A percentile compares a stretch with the other conserved stretches of the same genome.
Conservation (phyloP, 192 early-diverging fungal species). For the Diversispora eburnea region DNA sequence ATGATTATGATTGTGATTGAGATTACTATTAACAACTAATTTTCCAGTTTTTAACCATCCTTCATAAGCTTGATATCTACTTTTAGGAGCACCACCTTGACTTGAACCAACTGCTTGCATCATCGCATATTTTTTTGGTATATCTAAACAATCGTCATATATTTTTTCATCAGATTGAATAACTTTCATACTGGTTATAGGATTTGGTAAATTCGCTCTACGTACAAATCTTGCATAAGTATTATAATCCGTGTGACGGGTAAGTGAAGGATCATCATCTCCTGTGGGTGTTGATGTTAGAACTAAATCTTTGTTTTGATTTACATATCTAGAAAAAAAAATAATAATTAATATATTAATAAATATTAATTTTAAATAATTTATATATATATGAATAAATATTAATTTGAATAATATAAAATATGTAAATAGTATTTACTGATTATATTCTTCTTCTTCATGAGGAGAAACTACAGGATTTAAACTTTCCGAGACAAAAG, state of each 20-base stretch:
- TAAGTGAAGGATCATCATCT: slow-evolving; percentile 27
- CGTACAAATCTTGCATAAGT: slow-evolving; percentile 37
- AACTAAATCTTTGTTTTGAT: slow-evolving; percentile 41
- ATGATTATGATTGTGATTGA: neutral
- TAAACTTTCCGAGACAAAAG: slow-evolving; percentile 40
- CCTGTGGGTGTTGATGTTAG: slow-evolving; percentile 31
- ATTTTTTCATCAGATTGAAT: slow-evolving; percentile 39
- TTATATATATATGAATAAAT: neutral
- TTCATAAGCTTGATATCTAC: slow-evolving; percentile 29
- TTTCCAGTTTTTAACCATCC: slow-evolving; percentile 25
- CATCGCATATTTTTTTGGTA: slow-evolving; percentile 36
- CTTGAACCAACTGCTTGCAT: slow-evolving; percentile 25
- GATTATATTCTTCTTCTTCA: slow-evolving; percentile 57
- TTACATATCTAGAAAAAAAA: slow-evolving; percentile 36
- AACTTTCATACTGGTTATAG: slow-evolving; percentile 32
- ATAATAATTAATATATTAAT: neutral
- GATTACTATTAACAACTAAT: slow-evolving; percentile 14
- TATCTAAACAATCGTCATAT: slow-evolving; percentile 34
- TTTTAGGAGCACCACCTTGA: slow-evolving; percentile 21
- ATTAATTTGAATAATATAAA: neutral
- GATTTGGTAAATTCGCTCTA: slow-evolving; percentile 30
- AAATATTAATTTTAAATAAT: neutral
- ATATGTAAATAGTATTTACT: slow-evolving; percentile 36
- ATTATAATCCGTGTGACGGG: slow-evolving; percentile 38
- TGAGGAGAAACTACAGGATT: slow-evolving; percentile 50